These are phyloP conservation scores for Melaleuca quinquenervia DNA, from an alignment of 345 rosid species.

Conservation along the genomic window DNA sequence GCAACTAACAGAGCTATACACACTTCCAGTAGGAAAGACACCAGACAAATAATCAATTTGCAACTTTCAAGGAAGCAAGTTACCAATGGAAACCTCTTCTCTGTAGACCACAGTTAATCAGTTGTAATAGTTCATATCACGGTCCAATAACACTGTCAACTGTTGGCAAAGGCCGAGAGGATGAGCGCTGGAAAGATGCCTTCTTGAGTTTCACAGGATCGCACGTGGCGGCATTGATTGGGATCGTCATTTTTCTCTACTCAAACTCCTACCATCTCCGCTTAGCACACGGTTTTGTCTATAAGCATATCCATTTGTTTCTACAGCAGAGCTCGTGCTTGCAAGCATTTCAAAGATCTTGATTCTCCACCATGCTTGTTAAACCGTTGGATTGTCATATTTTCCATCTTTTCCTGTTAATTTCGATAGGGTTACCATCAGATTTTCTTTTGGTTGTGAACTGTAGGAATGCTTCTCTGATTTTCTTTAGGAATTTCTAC, in stretches of 20 bases:
- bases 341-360: slow-evolving; percentile 24
- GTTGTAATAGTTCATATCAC: neutral
- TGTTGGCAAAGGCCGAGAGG: neutral
- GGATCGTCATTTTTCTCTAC: neutral
- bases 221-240: neutral
- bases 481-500: neutral
- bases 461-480: neutral
- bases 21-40: slow-evolving; percentile 3
- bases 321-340: neutral
- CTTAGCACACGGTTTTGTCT: neutral
- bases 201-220: neutral
- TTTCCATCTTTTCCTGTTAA: neutral
- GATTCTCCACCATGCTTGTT: slow-evolving; percentile 42
- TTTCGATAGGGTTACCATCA: neutral
- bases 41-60: slow-evolving; percentile 6
- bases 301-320: neutral
- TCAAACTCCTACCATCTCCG: too few species aligned
- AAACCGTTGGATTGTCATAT: slow-evolving; percentile 11
- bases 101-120: slow-evolving; percentile 4
- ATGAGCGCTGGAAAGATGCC: neutral
- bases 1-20: neutral
- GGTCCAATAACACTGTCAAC: neutral
- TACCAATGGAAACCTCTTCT: too few species aligned
- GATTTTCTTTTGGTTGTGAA: neutral
- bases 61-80: slow-evolving; percentile 5